Conservation (phyloP, 495 filamentous ascomycete species). For the Talaromyces ruber region DNA sequence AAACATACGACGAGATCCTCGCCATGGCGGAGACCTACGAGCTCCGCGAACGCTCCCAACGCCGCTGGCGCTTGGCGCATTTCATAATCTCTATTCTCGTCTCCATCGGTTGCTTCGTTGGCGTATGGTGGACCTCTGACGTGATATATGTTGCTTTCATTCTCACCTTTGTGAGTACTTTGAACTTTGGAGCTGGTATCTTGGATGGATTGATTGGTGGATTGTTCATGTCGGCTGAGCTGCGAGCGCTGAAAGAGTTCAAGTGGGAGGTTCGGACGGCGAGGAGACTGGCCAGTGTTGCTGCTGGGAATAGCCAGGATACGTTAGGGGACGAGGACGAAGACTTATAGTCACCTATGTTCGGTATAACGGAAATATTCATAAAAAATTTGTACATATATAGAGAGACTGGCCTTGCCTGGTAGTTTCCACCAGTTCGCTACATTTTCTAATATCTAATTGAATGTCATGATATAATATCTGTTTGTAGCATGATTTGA, state of each 20-base stretch:
- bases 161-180: constrained; percentile 65
- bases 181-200: constrained; percentile 66
- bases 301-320: constrained; percentile 7
- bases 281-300: constrained; percentile 24
- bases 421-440: not conserved
- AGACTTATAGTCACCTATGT: not conserved
- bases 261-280: constrained; percentile 85
- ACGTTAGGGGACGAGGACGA: constrained; percentile 5
- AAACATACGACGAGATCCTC: constrained; percentile 66
- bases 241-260: constrained; percentile 84
- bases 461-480: not conserved
- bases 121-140: constrained; percentile 73
- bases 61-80: constrained; percentile 59
- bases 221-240: constrained; percentile 74
- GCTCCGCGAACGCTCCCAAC: constrained; percentile 59
- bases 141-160: constrained; percentile 72
- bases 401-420: not conserved
- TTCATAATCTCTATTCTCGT: constrained; percentile 59
- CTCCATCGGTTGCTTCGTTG: constrained; percentile 63
- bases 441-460: constrained; percentile 7
- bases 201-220: constrained; percentile 80
- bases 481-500: not conserved
- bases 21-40: constrained; percentile 57
- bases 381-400: not conserved
- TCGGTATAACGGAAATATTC: not conserved